Conservation (phyloP, 2,329 filamentous ascomycete genomes). For the Fusarium sp. region DNA sequence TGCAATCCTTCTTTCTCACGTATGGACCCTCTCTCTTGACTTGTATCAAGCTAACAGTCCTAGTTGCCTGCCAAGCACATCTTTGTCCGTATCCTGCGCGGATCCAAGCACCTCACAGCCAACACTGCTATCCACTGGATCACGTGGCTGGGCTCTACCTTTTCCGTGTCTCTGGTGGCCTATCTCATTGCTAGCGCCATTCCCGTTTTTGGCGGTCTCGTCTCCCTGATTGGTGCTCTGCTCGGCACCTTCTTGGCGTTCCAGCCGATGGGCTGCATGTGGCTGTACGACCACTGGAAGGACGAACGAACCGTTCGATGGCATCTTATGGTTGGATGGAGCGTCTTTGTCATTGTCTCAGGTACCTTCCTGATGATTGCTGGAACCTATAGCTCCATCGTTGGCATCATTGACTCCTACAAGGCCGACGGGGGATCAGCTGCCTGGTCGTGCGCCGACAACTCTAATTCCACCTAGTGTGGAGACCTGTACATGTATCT, state of each 20-base stretch:
- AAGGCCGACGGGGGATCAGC: constrained; percentile 52
- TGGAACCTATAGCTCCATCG: constrained; percentile 61
- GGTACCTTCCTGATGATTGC: constrained; percentile 58
- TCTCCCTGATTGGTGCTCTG: constrained; percentile 48
- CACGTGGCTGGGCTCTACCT: constrained; percentile 50
- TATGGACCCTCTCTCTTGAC: constrained; percentile 14
- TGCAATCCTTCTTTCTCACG: constrained; percentile 41
- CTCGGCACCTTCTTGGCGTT: constrained; percentile 47
- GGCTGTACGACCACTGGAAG: constrained; percentile 47
- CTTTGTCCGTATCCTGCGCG: constrained; percentile 37
- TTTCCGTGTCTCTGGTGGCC: constrained; percentile 36
- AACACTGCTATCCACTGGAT: constrained; percentile 50
- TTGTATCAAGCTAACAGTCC: neutral
- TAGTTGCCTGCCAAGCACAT: constrained; percentile 15
- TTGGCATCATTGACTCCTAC: constrained; percentile 53
- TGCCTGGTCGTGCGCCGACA: constrained; percentile 61
- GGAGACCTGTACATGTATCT: neutral
- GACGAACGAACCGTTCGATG: neutral
- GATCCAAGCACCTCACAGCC: constrained; percentile 47
- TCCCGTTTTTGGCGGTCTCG: constrained; percentile 42
- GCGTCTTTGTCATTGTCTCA: constrained; percentile 18
- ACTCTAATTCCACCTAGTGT: constrained; percentile 54
- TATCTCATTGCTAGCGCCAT: constrained; percentile 44
- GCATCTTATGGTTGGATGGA: constrained; percentile 12
- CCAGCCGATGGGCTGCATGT: constrained; percentile 47